phyloP scores from a whole-genome alignment of 1,284 basidiomycete species.

The Fomitopsis betulina region DNA sequence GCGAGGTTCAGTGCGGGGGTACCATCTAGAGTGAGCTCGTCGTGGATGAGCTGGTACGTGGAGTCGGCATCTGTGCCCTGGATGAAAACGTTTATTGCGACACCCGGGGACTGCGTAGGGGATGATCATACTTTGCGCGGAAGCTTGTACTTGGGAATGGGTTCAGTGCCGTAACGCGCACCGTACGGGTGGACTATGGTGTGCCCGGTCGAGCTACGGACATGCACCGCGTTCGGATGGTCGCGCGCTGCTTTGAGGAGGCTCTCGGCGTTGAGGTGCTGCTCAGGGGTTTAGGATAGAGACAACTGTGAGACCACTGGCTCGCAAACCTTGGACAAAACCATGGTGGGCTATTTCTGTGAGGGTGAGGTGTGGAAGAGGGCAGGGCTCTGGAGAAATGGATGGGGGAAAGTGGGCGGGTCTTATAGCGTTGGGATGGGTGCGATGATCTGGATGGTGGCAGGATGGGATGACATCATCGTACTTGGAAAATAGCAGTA shows the following conservation, averaged over 20 bases:
- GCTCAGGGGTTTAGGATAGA: neutral
- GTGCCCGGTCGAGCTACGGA: constrained; percentile 34
- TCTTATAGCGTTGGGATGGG: constrained; percentile 5
- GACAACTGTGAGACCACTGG: neutral
- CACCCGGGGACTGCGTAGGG: neutral
- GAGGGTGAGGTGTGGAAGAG: neutral
- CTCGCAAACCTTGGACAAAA: constrained; percentile 45
- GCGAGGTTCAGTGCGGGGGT: constrained; percentile 81
- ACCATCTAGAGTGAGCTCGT: constrained; percentile 81
- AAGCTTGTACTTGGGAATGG: constrained; percentile 67
- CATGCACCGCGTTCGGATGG: constrained; percentile 24
- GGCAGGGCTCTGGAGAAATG: neutral
- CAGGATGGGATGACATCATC: neutral
- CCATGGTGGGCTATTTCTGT: constrained; percentile 29
- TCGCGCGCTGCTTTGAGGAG: constrained; percentile 49
- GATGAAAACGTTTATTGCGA: neutral
- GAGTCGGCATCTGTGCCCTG: constrained; percentile 52
- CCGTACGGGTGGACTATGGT: constrained; percentile 46
- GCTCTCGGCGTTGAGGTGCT: constrained; percentile 64
- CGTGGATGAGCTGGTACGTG: constrained; percentile 81
- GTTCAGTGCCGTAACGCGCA: constrained; percentile 57
- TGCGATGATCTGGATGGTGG: neutral
- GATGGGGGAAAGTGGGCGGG: neutral
- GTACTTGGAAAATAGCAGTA: neutral
- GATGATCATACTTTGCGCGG: constrained; percentile 42